Evolutionary conservation across 441 rosid genomes (phyloP).

Genomic region (Capsella rubella): DNA sequence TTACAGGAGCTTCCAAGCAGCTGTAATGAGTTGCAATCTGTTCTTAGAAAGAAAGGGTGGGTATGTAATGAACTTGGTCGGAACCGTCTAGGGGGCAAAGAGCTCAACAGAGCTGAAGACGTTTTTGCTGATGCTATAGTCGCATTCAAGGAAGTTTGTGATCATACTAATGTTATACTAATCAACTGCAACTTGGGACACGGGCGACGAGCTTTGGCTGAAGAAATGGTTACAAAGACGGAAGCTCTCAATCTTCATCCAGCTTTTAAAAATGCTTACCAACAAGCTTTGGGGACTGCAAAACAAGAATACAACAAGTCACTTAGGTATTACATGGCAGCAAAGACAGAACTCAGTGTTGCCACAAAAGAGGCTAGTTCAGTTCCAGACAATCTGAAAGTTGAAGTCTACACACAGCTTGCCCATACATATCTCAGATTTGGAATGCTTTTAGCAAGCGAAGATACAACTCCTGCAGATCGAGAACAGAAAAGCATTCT

Average conservation of each 20-base stretch:
- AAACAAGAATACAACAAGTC: slow-evolving; percentile 82
- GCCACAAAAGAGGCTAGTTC: slow-evolving; percentile 46
- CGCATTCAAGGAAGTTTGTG: slow-evolving; percentile 81
- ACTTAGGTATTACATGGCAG: slow-evolving; percentile 76
- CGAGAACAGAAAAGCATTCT: slow-evolving; percentile 54
- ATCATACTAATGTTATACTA: slow-evolving; percentile 76
- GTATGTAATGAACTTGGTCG: slow-evolving; percentile 91
- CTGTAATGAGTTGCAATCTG: slow-evolving; percentile 63
- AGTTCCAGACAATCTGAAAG: slow-evolving; percentile 57
- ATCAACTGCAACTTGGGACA: slow-evolving; percentile 93
- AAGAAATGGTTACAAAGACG: slow-evolving; percentile 78
- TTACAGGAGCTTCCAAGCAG: slow-evolving; percentile 63
- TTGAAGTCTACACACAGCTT: slow-evolving; percentile 80
- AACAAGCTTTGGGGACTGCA: slow-evolving; percentile 69
- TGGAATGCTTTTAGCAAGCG: slow-evolving; percentile 89
- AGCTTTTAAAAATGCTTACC: slow-evolving; percentile 54
- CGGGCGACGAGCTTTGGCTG: slow-evolving; percentile 92
- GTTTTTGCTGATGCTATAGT: slow-evolving; percentile 82
- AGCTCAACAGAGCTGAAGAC: slow-evolving; percentile 73
- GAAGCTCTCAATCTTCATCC: slow-evolving; percentile 61
- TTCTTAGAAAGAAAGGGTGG: slow-evolving; percentile 88
- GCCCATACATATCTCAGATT: slow-evolving; percentile 89
- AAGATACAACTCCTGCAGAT: slow-evolving; percentile 65
- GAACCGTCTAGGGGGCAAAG: slow-evolving; percentile 73
- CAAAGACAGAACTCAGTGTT: slow-evolving; percentile 66